Conservation (phyloP, 345 rosid genomes). For the Dipteronia dyeriana region DNA sequence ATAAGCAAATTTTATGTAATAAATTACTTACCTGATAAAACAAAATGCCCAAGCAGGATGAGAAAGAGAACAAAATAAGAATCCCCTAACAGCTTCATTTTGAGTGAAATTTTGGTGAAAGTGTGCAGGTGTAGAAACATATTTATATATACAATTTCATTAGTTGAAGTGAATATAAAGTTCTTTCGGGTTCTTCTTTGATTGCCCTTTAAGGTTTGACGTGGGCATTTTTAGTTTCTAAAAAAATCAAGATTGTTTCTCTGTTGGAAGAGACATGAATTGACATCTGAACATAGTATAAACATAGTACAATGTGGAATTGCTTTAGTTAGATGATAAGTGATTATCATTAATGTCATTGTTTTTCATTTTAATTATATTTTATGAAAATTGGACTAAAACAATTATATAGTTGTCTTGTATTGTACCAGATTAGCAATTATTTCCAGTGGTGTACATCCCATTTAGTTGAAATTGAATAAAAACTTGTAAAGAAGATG, state of each 20-base stretch:
- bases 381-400: too few relatives aligned
- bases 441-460: not conserved
- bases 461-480: too few relatives aligned
- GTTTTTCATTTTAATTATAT: not conserved
- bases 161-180: not conserved
- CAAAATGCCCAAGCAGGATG: constrained; percentile 13
- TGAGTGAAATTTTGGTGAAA: constrained; percentile 11
- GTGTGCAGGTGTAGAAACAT: not conserved
- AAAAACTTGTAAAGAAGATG: too few relatives aligned
- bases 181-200: constrained; percentile 16
- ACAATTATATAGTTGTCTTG: not conserved
- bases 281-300: not conserved
- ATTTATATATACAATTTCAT: not conserved
- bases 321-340: constrained; percentile 2
- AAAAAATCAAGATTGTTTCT: constrained; percentile 5
- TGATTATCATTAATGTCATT: constrained; percentile 6
- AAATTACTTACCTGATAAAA: constrained; percentile 28
- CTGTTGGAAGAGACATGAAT: constrained; percentile 14
- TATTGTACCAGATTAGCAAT: not conserved
- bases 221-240: constrained; percentile 23
- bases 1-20: too few relatives aligned
- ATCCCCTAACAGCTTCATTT: constrained; percentile 29
- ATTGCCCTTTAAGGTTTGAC: constrained; percentile 43
- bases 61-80: constrained; percentile 7
- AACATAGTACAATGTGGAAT: not conserved